Evolutionary conservation across 1,284 basidiomycete genomes (phyloP), one percentile per base, ranked within the genome.

Genomic region (Ganoderma resinaceum): DNA sequence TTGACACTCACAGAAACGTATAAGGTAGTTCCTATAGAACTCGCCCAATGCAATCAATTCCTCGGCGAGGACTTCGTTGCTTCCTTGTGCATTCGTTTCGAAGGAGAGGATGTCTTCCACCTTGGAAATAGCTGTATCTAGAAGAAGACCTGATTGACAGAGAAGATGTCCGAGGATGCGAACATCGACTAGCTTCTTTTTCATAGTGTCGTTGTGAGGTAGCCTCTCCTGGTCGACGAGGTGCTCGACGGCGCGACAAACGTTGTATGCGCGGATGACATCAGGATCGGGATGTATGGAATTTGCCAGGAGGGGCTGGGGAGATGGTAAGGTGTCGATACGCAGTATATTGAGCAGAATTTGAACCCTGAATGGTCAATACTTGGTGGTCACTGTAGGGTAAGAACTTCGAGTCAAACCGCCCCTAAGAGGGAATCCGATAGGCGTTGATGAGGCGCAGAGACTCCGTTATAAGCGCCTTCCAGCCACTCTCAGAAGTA

Each of bases 131-230:
- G 55, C 55, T 37, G 31, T 33, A 31, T 58, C 55, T 8, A 20
- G 20, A 58, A 58, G 55, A 35, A 35, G 20, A 37, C n/a, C 33
- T 3, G 31, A 23, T 20, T 58, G 55, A 58, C 7, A 33, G 20
- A 37, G 55, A 58, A 58, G 33, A 20, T 58, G 33, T n/a, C 33
- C 33, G 33, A 58, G 52, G 55, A 58, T n/a, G 55, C 55, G 55
- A 33, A 58, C 23, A 20, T 58, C 37, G 33, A 58, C n/a, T 20
- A 58, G 55, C 20, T 37, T 58, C 33, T 3, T 33, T 4, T 18
- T 33, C 53, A 31, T 31, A 16, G 29, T 33, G 29, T 7, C 31
- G 18, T 55, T 18, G 29, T 7, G 29, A 4, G 20, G 33, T 8
- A 4, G 11, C 11, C 18, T 16, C 20, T 20, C n/a, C 11, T 35